These are phyloP conservation scores for Mycena belliarum DNA, from an alignment of 768 basidiomycete genomes.

Conservation along the genomic window DNA sequence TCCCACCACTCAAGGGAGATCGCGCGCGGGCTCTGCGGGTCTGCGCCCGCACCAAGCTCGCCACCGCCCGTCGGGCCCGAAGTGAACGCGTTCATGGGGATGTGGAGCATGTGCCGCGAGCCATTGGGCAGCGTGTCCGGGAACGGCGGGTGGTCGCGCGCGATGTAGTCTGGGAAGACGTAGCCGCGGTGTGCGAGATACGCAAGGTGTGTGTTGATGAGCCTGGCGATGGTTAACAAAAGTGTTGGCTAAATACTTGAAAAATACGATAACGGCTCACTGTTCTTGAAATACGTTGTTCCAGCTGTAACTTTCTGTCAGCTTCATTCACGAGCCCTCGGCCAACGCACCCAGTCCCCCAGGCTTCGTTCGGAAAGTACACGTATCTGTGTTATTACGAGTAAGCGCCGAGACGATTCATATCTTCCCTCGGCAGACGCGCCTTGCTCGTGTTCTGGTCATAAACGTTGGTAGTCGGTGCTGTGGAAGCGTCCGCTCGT, in stretches of 20 bases:
- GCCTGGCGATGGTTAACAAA: no score
- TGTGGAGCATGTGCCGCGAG: conserved; percentile 6
- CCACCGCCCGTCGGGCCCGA: conserved; percentile 18
- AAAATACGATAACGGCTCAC: neutral
- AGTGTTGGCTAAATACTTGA: no score
- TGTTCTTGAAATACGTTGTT: conserved; percentile 19
- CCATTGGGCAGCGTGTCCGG: conserved; percentile 8
- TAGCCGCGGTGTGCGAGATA: conserved; percentile 16
- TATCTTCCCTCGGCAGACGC: neutral
- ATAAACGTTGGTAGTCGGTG: neutral
- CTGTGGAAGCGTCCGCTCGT: conserved; percentile 12
- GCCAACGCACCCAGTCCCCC: conserved; percentile 6
- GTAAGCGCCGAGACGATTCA: neutral
- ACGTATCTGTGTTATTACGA: conserved; percentile 4
- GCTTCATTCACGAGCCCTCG: neutral
- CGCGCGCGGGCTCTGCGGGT: neutral
- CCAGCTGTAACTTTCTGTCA: neutral
- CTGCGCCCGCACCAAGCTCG: neutral
- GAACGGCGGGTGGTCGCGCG: conserved; percentile 14
- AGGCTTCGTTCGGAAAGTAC: conserved; percentile 10
- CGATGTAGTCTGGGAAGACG: conserved; percentile 18
- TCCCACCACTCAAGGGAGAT: conserved; percentile 12
- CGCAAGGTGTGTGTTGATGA: conserved; percentile 19
- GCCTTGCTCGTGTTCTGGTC: neutral
- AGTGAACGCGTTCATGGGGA: conserved; percentile 19